Evolutionary conservation across 306 rosid genomes (phyloP).

Genomic region (Erythrophleum fordii): DNA sequence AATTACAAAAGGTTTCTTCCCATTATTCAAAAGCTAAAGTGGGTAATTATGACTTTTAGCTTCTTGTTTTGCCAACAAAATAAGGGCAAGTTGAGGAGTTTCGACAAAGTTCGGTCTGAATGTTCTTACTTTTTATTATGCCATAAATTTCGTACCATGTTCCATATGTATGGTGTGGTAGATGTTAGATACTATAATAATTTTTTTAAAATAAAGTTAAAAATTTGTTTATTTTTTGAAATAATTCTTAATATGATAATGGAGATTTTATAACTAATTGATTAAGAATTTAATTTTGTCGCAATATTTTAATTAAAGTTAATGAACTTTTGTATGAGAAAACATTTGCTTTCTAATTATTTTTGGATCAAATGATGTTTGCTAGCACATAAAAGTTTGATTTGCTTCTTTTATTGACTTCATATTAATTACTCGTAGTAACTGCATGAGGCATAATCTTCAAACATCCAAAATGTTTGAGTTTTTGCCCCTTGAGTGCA

Average conservation of each 20-base stretch:
- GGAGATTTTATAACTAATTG: neutral
- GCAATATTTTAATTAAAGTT: too few relatives aligned
- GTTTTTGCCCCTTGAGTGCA: neutral
- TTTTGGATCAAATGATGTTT: too few relatives aligned
- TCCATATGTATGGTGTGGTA: neutral
- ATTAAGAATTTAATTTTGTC: neutral
- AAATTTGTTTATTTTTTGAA: too few relatives aligned
- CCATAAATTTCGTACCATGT: neutral
- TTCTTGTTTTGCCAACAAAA: slow-evolving; percentile 30
- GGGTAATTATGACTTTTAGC: slow-evolving; percentile 32
- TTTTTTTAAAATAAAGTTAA: too few relatives aligned
- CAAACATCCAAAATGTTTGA: neutral
- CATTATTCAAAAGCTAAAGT: slow-evolving; percentile 36
- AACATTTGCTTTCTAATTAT: too few relatives aligned
- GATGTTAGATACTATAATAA: too few relatives aligned
- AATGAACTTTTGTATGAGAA: too few relatives aligned
- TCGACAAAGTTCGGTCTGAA: neutral
- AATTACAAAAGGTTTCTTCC: slow-evolving; percentile 47
- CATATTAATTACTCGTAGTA: too few relatives aligned
- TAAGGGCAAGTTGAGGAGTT: neutral
- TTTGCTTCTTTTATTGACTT: neutral
- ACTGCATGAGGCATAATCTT: neutral
- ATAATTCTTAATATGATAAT: too few relatives aligned
- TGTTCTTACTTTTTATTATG: neutral
- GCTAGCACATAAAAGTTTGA: too few relatives aligned